These are phyloP conservation scores for Vitis labrusca DNA, from an alignment of 164 flowering plant species.

Conservation along the genomic window DNA sequence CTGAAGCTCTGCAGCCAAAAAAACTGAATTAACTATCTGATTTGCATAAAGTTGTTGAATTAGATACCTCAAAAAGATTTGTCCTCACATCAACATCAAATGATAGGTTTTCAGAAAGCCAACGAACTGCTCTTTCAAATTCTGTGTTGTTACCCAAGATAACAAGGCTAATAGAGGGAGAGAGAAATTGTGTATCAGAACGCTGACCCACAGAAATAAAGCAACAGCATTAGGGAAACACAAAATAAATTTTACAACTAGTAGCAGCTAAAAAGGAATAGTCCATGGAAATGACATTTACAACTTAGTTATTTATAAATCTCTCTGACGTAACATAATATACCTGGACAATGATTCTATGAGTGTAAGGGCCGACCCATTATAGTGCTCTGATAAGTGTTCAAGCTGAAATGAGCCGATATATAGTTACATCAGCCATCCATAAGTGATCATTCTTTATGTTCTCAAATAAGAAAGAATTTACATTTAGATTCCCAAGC, in stretches of 20 bases:
- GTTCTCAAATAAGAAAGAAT: neutral
- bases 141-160: conserved; percentile 87
- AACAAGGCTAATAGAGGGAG: conserved; percentile 59
- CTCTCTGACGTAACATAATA: conserved; percentile 2
- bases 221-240: neutral
- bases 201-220: neutral
- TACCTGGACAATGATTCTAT: conserved; percentile 97
- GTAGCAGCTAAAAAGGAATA: neutral
- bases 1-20: conserved; percentile 3
- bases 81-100: conserved; percentile 94
- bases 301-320: neutral
- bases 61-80: conserved; percentile 90
- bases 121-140: conserved; percentile 81
- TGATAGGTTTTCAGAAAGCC: conserved; percentile 86
- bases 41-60: neutral
- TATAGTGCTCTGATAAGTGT: conserved; percentile 79
- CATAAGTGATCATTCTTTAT: too few species aligned
- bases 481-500: conserved; percentile 92
- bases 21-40: neutral
- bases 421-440: neutral
- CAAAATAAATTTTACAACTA: neutral
- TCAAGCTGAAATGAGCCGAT: conserved; percentile 63
- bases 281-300: neutral
- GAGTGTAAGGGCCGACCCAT: conserved; percentile 89
- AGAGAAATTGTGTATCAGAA: conserved; percentile 10